phyloP scores from a whole-genome alignment of 805 yeast genomes.

The Sugiyamaella americana region DNA sequence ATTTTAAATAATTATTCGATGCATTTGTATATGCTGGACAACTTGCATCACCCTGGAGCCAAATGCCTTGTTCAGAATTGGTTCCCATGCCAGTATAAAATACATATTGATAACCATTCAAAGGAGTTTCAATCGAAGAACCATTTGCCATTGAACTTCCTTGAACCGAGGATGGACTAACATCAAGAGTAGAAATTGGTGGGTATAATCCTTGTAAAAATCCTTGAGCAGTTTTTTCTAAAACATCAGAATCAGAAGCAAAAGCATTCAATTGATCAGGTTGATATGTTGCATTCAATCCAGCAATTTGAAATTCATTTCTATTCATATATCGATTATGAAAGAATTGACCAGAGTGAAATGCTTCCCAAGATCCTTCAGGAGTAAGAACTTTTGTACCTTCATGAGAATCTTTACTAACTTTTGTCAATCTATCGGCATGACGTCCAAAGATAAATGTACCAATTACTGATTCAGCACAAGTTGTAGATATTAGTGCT shows the following conservation, averaged over 20 bases:
- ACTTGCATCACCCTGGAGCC: slow-evolving; percentile 38
- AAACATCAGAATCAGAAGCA: slow-evolving; percentile 34
- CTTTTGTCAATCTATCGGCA: slow-evolving; percentile 43
- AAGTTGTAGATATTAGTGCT: no score
- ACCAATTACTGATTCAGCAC: slow-evolving; percentile 32
- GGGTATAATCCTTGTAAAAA: slow-evolving; percentile 47
- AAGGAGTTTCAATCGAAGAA: slow-evolving; percentile 34
- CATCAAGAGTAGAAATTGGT: slow-evolving; percentile 31
- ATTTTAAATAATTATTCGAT: slow-evolving; percentile 26
- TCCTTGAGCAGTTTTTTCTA: slow-evolving; percentile 38
- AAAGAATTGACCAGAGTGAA: slow-evolving; percentile 37
- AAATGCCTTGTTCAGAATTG: slow-evolving; percentile 36
- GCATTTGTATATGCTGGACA: slow-evolving; percentile 39
- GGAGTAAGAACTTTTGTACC: slow-evolving; percentile 37
- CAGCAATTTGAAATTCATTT: slow-evolving; percentile 23
- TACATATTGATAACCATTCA: slow-evolving; percentile 44
- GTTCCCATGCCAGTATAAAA: slow-evolving; percentile 34
- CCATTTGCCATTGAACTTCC: slow-evolving; percentile 38
- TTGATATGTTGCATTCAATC: slow-evolving; percentile 29
- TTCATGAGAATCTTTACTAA: background rate
- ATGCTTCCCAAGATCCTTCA: slow-evolving; percentile 38
- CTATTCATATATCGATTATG: slow-evolving; percentile 39
- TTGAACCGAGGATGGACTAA: slow-evolving; percentile 18
- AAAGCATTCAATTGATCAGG: slow-evolving; percentile 36
- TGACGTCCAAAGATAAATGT: slow-evolving; percentile 44